A percentile compares a stretch with the other conserved stretches of the same genome.
Conservation (phyloP, 139 green algal genomes). For the Eudorina sp. region DNA sequence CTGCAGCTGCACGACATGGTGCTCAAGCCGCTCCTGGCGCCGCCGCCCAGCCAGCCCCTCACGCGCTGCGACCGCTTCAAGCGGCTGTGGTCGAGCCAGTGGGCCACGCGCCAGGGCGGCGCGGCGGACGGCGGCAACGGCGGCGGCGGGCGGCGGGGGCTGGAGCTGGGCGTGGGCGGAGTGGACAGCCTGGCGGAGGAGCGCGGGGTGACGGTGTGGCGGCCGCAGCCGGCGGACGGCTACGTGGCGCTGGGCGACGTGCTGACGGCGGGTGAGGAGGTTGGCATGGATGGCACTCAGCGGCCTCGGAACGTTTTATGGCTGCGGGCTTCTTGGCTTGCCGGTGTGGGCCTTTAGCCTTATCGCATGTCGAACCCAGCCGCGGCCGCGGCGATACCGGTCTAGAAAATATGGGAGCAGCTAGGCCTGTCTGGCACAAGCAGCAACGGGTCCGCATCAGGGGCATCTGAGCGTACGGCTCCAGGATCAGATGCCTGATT, state of each 20-base stretch:
- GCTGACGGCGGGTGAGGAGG: constrained; percentile 59
- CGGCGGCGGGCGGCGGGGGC: neutral
- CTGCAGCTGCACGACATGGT: constrained; percentile 51
- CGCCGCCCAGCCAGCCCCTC: constrained; percentile 66
- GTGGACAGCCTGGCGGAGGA: constrained; percentile 63
- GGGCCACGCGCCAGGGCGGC: neutral
- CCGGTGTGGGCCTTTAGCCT: no score
- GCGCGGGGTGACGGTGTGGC: constrained; percentile 85
- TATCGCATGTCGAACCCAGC: no score
- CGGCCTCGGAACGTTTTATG: no score
- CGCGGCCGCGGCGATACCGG: no score
- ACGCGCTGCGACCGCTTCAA: constrained; percentile 72
- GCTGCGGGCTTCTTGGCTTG: no score
- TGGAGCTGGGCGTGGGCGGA: constrained; percentile 48
- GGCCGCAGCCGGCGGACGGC: constrained; percentile 78
- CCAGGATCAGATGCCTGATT: no score
- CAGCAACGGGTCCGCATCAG: no score
- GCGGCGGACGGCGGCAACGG: neutral
- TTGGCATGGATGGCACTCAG: no score
- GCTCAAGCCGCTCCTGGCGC: constrained; percentile 64
- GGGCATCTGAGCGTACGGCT: no score
- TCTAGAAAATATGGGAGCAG: no score
- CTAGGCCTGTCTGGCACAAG: no score
- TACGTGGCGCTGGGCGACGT: constrained; percentile 88
- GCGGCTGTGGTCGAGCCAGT: constrained; percentile 73